These are phyloP conservation scores for Halophytophthora batemanensis DNA, from an alignment of 352 stramenopile species.

Conservation along the genomic window DNA sequence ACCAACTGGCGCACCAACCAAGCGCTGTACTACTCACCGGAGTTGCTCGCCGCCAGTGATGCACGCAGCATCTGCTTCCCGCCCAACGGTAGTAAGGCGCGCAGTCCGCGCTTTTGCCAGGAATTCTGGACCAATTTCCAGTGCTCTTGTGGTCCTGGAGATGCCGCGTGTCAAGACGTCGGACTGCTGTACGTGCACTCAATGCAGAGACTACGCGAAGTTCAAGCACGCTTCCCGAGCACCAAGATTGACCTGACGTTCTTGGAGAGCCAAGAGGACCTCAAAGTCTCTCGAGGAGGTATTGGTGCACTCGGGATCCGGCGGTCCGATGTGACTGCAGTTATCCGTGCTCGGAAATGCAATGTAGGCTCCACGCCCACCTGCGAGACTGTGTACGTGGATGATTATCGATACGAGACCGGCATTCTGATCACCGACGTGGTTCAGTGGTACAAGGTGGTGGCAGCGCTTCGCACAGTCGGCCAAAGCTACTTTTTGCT, in stretches of 20 bases:
- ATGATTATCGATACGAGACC: conserved; percentile 45
- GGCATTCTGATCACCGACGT: conserved; percentile 20
- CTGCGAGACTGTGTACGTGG: conserved; percentile 35
- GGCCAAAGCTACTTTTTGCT: conserved; percentile 41
- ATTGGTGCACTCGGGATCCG: conserved; percentile 9
- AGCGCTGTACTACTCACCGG: conserved; percentile 24
- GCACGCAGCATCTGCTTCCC: conserved; percentile 19
- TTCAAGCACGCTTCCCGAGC: conserved; percentile 12
- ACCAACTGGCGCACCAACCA: too few relatives aligned
- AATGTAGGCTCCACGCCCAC: conserved; percentile 4
- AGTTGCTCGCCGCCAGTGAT: conserved; percentile 7
- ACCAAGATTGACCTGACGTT: conserved; percentile 18
- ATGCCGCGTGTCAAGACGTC: conserved; percentile 1
- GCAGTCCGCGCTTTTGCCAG: conserved; percentile 16
- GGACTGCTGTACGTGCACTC: conserved; percentile 15
- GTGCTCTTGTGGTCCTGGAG: conserved; percentile 9
- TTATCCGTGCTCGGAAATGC: conserved; percentile 22
- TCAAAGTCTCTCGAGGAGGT: conserved; percentile 11
- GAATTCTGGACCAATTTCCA: conserved; percentile 27
- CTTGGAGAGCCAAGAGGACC: conserved; percentile 21
- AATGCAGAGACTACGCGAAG: conserved; percentile 1
- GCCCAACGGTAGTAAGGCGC: not conserved
- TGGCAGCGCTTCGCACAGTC: conserved; percentile 21
- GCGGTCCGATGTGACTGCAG: conserved; percentile 17
- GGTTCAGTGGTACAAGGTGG: conserved; percentile 26